Evolutionary conservation across 2,329 filamentous ascomycete genomes (phyloP).

Genomic region (Calycina marina): DNA sequence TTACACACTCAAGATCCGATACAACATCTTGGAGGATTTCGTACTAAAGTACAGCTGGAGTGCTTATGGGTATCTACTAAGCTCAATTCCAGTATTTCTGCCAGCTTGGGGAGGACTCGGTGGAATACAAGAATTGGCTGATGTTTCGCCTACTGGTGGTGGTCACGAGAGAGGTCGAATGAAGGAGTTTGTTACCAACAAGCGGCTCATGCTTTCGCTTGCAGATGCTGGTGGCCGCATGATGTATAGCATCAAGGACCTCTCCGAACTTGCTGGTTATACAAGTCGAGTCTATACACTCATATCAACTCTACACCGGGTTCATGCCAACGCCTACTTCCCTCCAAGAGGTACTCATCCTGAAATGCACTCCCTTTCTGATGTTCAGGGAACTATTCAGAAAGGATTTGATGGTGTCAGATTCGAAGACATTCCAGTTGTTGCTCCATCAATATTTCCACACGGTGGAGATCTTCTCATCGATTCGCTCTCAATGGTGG

Average conservation of each 20-base stretch:
- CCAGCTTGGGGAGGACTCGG: conserved; percentile 85
- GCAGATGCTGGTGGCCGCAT: conserved; percentile 92
- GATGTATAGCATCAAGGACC: conserved; percentile 99
- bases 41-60: conserved; percentile 98
- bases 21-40: conserved; percentile 98
- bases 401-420: conserved; percentile 91
- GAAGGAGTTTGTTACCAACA: conserved; percentile 99
- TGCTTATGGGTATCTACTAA: conserved; percentile 87
- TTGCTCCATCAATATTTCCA: conserved; percentile 78
- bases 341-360: conserved; percentile 48
- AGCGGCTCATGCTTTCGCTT: conserved; percentile 91
- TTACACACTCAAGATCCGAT: conserved; percentile 92
- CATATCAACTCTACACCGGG: conserved; percentile 85
- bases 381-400: conserved; percentile 86
- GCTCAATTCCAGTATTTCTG: conserved; percentile 84
- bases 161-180: conserved; percentile 72
- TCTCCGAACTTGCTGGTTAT: conserved; percentile 89
- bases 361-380: conserved; percentile 78
- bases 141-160: conserved; percentile 32
- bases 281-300: conserved; percentile 92
- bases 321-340: conserved; percentile 81
- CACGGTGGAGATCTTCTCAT: conserved; percentile 84
- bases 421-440: conserved; percentile 82
- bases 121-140: conserved; percentile 52
- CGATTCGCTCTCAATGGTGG: conserved; percentile 76